These are phyloP conservation scores for Thyridium curvatum DNA, from an alignment of 2,329 filamentous ascomycete genomes.

Conservation along the genomic window DNA sequence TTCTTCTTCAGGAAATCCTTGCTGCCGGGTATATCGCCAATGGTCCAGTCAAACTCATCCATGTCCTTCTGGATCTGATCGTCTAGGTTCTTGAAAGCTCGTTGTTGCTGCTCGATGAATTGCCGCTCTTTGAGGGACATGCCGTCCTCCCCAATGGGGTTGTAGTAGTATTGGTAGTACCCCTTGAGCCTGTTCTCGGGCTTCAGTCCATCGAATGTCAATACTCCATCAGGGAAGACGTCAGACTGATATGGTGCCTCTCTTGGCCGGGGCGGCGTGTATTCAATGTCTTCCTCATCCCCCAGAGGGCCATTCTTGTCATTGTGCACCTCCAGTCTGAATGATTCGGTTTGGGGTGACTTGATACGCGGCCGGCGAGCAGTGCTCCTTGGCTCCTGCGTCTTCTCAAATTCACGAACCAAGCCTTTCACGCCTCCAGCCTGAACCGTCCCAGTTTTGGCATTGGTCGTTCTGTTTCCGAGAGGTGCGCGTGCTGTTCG, in stretches of 20 bases:
- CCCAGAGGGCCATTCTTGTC: constrained; percentile 39
- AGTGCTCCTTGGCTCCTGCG: constrained; percentile 51
- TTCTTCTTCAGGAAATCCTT: constrained; percentile 27
- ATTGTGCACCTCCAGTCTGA: constrained; percentile 58
- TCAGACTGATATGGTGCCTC: constrained; percentile 65
- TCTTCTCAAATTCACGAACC: constrained; percentile 56
- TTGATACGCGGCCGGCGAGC: constrained; percentile 54
- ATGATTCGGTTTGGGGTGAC: constrained; percentile 41
- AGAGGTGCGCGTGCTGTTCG: constrained; percentile 68
- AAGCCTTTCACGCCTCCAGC: constrained; percentile 47
- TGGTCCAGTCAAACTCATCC: constrained; percentile 55
- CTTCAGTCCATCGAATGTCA: constrained; percentile 53
- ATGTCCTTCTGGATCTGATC: constrained; percentile 62
- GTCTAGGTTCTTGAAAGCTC: constrained; percentile 51
- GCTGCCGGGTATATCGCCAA: constrained; percentile 47
- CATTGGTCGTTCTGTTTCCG: constrained; percentile 94
- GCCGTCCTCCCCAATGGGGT: constrained; percentile 62
- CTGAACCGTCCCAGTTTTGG: constrained; percentile 53
- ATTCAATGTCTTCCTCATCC: constrained; percentile 76
- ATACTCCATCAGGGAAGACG: constrained; percentile 51
- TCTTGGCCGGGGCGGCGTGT: constrained; percentile 70
- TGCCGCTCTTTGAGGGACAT: constrained; percentile 56
- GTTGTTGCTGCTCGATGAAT: constrained; percentile 46
- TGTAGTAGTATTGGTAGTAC: constrained; percentile 55
- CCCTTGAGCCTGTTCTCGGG: constrained; percentile 53